Evolutionary conservation across 2,329 filamentous ascomycete species (phyloP), one percentile per base, ranked within the genome.

Genomic region (Paraphoma chrysanthemicola): DNA sequence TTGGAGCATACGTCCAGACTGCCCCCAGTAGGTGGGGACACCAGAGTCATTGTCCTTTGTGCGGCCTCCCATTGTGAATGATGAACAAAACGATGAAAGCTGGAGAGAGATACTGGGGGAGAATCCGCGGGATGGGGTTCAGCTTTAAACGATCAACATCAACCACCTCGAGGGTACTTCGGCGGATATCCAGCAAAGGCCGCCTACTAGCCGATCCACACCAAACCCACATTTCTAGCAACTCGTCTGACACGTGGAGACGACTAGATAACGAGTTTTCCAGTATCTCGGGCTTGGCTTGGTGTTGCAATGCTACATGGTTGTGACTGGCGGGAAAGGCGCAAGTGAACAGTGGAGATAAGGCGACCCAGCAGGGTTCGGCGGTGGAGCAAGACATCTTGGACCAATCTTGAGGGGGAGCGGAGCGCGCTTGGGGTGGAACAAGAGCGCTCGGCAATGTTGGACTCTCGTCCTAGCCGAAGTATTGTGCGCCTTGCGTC

Each of bases 221-320:
- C 49, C 51, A 56, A 62, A 60, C 53, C 58, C 54, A 62, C 66
- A 59, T 51, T 63, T 62, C 56, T 59, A 57, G 30, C 54, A 45
- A 56, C 54, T 54, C 42, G 60, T 57, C 66, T 60, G 64, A 68
- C 63, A 60, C 60, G 59, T 68, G 66, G 65, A 66, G 64, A 49
- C 63, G 53, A 70, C 66, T 70, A 70, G 66, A 65, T 63, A 67
- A 69, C 57, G 60, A 66, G 43, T 67, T 68, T 70, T 67, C 57
- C 58, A 66, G 51, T 56, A 64, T 64, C 57, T 63, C 64, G 67
- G 66, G 60, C 66, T 69, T 69, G 66, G 66, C 66, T 18, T 64
- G 64, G 57, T 63, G 67, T 69, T 64, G 67, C 59, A 62, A 57
- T 57, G 59, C 51, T 57, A 58, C 56, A 56, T 62, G 58, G 60